A percentile compares a stretch with the other conserved stretches of the same genome.
These are phyloP conservation scores for Pseudocercospora crystallina DNA, from an alignment of 2,329 filamentous ascomycete genomes.

Conservation along the genomic window DNA sequence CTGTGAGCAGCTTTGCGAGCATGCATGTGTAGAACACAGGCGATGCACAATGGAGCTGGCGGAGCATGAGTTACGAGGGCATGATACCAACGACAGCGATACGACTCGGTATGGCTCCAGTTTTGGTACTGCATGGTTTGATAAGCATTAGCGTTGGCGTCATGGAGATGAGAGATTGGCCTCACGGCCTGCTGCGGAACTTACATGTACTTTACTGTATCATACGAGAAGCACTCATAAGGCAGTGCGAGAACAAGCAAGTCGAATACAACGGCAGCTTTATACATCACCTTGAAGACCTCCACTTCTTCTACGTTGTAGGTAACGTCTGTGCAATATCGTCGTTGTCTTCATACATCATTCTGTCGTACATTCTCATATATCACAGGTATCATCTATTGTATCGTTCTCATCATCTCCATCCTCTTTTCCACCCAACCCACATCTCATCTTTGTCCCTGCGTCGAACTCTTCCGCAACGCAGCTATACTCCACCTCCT, in stretches of 20 bases:
- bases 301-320: too few species aligned
- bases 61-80: slow-evolving; percentile 32
- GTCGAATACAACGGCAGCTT: too few species aligned
- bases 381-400: too few species aligned
- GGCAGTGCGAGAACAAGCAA: neutral
- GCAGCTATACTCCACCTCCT: too few species aligned
- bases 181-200: slow-evolving; percentile 3
- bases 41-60: slow-evolving; percentile 31
- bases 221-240: slow-evolving; percentile 4
- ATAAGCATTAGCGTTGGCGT: slow-evolving; percentile 21
- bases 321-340: too few species aligned
- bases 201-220: slow-evolving; percentile 19
- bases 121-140: slow-evolving; percentile 10
- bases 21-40: slow-evolving; percentile 39
- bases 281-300: too few species aligned
- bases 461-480: too few species aligned
- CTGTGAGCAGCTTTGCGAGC: slow-evolving; percentile 37
- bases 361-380: too few species aligned
- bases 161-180: slow-evolving; percentile 4
- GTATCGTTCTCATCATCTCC: too few species aligned
- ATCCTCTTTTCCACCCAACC: too few species aligned
- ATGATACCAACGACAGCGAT: slow-evolving; percentile 24
- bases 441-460: too few species aligned
- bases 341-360: too few species aligned
- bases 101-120: slow-evolving; percentile 9